Evolutionary conservation across 1,284 basidiomycete genomes (phyloP).

Genomic region (Lignosus rhinocerotis): DNA sequence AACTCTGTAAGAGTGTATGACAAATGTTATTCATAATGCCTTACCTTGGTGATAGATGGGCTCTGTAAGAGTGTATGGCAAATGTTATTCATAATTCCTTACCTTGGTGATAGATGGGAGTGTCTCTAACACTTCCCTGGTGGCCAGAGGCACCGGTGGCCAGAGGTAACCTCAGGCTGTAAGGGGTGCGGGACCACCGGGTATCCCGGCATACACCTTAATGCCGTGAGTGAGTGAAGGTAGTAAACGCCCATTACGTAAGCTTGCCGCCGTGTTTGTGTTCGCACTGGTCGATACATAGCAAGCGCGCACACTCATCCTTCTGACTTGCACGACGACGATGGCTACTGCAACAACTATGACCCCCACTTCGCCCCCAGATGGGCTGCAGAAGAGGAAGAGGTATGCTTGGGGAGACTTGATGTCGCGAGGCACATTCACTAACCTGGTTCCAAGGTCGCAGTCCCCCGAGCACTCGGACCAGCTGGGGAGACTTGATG

Average conservation of each 20-base stretch:
- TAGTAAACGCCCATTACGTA: slow-evolving; percentile 13
- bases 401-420: slow-evolving; percentile 40
- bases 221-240: background rate
- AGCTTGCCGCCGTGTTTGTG: slow-evolving; percentile 6
- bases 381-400: slow-evolving; percentile 54
- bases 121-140: slow-evolving; percentile 34
- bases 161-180: background rate
- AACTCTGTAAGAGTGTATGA: background rate
- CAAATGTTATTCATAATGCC: too few relatives aligned
- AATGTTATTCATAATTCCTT: too few relatives aligned
- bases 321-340: slow-evolving; percentile 23
- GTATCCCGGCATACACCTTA: background rate
- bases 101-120: slow-evolving; percentile 56
- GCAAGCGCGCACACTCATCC: background rate
- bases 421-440: background rate
- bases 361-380: slow-evolving; percentile 37
- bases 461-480: slow-evolving; percentile 46
- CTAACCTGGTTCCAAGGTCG: slow-evolving; percentile 36
- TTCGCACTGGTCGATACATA: background rate
- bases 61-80: background rate
- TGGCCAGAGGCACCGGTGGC: background rate
- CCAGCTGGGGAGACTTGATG: slow-evolving; percentile 35
- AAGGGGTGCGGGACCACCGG: background rate
- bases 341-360: slow-evolving; percentile 51
- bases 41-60: slow-evolving; percentile 53